phyloP scores from a whole-genome alignment of 1,284 basidiomycete species.

The Ustanciosporium gigantosporum region DNA sequence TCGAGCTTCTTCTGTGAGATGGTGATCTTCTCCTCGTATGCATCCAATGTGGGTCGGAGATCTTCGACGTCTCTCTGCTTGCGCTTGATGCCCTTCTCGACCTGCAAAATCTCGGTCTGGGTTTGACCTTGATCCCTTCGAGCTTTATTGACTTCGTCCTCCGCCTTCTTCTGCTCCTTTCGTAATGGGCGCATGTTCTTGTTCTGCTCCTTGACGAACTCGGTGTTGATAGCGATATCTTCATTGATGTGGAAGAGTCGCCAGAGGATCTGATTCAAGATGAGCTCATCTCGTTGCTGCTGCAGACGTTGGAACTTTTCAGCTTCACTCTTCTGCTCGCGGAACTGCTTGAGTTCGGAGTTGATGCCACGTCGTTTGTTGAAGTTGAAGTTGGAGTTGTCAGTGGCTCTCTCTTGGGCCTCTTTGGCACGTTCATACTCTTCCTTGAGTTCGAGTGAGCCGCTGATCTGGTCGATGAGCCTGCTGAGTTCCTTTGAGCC shows the following conservation, averaged over 20 bases:
- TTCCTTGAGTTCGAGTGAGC: conserved; percentile 74
- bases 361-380: conserved; percentile 88
- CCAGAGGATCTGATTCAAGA: conserved; percentile 82
- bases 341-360: conserved; percentile 94
- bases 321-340: conserved; percentile 92
- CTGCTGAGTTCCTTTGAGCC: conserved; percentile 85
- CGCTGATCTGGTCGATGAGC: conserved; percentile 88
- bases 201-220: conserved; percentile 46
- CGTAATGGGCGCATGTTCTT: conserved; percentile 74
- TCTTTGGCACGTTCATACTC: conserved; percentile 89
- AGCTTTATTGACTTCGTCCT: conserved; percentile 70
- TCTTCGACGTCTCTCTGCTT: conserved; percentile 35
- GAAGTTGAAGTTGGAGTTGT: conserved; percentile 90
- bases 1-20: conserved; percentile 79
- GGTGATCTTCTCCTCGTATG: conserved; percentile 79
- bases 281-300: conserved; percentile 74
- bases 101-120: conserved; percentile 41
- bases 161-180: conserved; percentile 79
- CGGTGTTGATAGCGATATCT: conserved; percentile 40
- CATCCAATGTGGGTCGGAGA: conserved; percentile 48
- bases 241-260: conserved; percentile 85
- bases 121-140: conserved; percentile 33
- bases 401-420: conserved; percentile 84
- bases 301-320: conserved; percentile 81
- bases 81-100: conserved; percentile 39